phyloP scores from a whole-genome alignment of 2,329 filamentous ascomycete species.

The Pyrenophora seminiperda region DNA sequence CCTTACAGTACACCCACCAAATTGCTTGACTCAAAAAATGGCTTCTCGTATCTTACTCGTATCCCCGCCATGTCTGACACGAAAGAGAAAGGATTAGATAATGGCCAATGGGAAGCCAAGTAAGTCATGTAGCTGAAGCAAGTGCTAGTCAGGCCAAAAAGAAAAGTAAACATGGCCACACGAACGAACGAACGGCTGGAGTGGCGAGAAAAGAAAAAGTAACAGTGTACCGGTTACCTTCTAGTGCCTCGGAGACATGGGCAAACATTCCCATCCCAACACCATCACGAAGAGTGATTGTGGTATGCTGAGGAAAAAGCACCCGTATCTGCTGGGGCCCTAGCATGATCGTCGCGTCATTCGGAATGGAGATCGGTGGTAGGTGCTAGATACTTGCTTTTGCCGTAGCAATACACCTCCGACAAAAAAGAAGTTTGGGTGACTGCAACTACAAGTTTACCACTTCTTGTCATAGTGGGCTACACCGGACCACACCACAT shows the following conservation, averaged over 20 bases:
- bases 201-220: too few relatives aligned
- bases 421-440: too few relatives aligned
- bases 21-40: too few relatives aligned
- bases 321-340: not conserved
- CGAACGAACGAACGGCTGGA: too few relatives aligned
- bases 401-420: not conserved
- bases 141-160: not conserved
- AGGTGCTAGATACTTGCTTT: not conserved
- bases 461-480: too few relatives aligned
- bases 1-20: too few relatives aligned
- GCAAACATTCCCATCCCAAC: not conserved
- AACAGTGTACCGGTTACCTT: too few relatives aligned
- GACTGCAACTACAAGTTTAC: too few relatives aligned
- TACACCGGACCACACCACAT: too few relatives aligned
- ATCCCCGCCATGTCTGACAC: not conserved
- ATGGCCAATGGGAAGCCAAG: too few relatives aligned
- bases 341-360: not conserved
- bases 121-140: not conserved
- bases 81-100: not conserved
- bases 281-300: not conserved
- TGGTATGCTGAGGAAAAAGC: not conserved
- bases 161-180: not conserved
- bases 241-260: not conserved
- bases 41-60: too few relatives aligned
- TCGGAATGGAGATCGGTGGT: not conserved